phyloP scores from a whole-genome alignment of 1,284 basidiomycete species.

The Apiotrichum porosum region DNA sequence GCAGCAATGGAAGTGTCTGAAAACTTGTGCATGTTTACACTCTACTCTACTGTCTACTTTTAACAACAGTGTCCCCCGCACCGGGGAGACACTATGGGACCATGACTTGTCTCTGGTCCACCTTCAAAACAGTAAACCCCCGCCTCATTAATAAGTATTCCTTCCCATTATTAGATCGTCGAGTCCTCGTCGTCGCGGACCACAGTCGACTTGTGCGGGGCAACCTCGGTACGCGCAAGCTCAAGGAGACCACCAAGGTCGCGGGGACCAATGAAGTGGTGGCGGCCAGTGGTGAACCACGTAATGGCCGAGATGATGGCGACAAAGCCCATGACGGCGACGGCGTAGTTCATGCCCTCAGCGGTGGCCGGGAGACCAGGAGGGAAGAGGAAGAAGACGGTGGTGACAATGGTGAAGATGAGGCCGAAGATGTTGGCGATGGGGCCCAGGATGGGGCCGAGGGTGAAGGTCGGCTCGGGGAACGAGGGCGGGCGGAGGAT shows the following conservation, averaged over 20 bases:
- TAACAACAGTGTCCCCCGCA: too few species aligned
- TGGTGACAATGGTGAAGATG: slow-evolving; percentile 48
- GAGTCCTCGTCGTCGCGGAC: background rate
- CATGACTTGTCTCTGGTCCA: too few species aligned
- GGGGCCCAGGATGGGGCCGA: slow-evolving; percentile 38
- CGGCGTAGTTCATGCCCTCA: slow-evolving; percentile 50
- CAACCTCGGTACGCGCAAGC: background rate
- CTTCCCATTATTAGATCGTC: background rate
- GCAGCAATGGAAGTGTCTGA: too few species aligned
- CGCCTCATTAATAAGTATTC: too few species aligned
- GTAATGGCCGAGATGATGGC: slow-evolving; percentile 35
- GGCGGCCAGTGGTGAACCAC: slow-evolving; percentile 45
- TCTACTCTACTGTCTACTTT: too few species aligned
- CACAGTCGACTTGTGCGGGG: background rate
- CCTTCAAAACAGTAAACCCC: too few species aligned
- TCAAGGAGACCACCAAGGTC: slow-evolving; percentile 28
- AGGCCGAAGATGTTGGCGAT: slow-evolving; percentile 44
- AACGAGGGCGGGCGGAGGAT: slow-evolving; percentile 41
- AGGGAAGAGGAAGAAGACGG: slow-evolving; percentile 54
- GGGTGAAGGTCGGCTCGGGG: slow-evolving; percentile 34
- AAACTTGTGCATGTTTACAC: too few species aligned
- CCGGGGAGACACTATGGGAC: too few species aligned
- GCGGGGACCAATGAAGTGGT: slow-evolving; percentile 45
- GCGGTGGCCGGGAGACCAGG: slow-evolving; percentile 47
- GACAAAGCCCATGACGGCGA: slow-evolving; percentile 36